These are phyloP conservation scores for Sphaerulina musiva DNA, from an alignment of 2,329 filamentous ascomycete species.

Conservation along the genomic window DNA sequence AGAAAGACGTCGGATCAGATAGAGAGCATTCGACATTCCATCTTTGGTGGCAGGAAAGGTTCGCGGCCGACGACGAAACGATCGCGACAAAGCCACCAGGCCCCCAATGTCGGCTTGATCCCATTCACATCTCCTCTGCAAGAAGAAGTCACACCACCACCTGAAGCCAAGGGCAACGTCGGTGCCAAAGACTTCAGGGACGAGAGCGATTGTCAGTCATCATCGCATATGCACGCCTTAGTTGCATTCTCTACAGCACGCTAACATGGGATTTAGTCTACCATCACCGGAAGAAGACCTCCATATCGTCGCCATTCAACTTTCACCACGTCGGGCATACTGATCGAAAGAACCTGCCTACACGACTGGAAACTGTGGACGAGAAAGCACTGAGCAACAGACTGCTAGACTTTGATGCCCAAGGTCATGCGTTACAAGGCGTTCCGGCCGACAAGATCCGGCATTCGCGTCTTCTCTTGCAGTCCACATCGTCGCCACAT, in stretches of 20 bases:
- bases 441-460: background rate
- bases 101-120: constrained; percentile 10
- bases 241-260: background rate
- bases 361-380: constrained; percentile 45
- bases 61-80: constrained; percentile 11
- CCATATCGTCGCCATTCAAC: constrained; percentile 57
- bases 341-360: constrained; percentile 48
- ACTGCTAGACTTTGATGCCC: constrained; percentile 49
- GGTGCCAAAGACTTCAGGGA: constrained; percentile 11
- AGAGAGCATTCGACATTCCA: constrained; percentile 24
- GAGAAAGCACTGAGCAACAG: constrained; percentile 48
- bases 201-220: constrained; percentile 22
- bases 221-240: background rate
- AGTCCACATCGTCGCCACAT: background rate
- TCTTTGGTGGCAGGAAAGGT: constrained; percentile 20
- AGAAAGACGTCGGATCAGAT: constrained; percentile 23
- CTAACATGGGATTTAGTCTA: constrained; percentile 20
- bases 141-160: background rate
- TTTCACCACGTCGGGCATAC: constrained; percentile 60
- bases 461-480: constrained; percentile 20
- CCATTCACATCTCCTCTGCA: constrained; percentile 13
- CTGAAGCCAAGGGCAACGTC: constrained; percentile 7
- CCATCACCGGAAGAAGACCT: constrained; percentile 37
- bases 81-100: constrained; percentile 13
- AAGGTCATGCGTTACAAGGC: constrained; percentile 44